Conservation (phyloP, 108 stramenopile genomes). For the Craspedostauros australis region DNA sequence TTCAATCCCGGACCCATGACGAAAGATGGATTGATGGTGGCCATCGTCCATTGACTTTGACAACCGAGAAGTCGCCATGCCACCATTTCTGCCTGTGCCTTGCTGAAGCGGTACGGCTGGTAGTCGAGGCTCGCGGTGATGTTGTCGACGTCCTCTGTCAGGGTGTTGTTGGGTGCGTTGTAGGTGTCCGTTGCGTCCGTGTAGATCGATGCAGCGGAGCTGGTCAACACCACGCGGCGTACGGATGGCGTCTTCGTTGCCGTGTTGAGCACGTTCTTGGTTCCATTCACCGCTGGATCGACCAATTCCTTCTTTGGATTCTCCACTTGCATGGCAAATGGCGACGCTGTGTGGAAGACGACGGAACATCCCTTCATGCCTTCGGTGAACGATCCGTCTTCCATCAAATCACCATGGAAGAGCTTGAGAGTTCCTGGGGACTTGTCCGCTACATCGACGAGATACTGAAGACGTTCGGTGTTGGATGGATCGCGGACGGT, state of each 20-base stretch:
- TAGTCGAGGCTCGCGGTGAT: background rate
- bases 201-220: constrained; percentile 3
- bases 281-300: too few relatives aligned
- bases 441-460: constrained; percentile 11
- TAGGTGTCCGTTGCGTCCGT: constrained; percentile 7
- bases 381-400: constrained; percentile 10
- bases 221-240: constrained; percentile 15
- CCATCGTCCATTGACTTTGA: constrained; percentile 12
- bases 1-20: too few relatives aligned
- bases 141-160: constrained; percentile 13
- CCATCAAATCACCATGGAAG: constrained; percentile 12
- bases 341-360: too few relatives aligned
- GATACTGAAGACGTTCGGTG: too few relatives aligned
- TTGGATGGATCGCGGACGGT: too few relatives aligned
- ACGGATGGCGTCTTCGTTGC: constrained; percentile 18
- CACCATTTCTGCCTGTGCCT: constrained; percentile 18
- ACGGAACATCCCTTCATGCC: too few relatives aligned
- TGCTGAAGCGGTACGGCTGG: constrained; percentile 13
- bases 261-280: constrained; percentile 8
- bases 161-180: background rate
- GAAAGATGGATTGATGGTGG: constrained; percentile 9
- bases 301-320: constrained; percentile 14
- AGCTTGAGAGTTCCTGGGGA: constrained; percentile 13
- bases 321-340: background rate
- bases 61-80: constrained; percentile 13